Conservation (phyloP, 176 grass and related monocot genomes). For the Canna indica region DNA sequence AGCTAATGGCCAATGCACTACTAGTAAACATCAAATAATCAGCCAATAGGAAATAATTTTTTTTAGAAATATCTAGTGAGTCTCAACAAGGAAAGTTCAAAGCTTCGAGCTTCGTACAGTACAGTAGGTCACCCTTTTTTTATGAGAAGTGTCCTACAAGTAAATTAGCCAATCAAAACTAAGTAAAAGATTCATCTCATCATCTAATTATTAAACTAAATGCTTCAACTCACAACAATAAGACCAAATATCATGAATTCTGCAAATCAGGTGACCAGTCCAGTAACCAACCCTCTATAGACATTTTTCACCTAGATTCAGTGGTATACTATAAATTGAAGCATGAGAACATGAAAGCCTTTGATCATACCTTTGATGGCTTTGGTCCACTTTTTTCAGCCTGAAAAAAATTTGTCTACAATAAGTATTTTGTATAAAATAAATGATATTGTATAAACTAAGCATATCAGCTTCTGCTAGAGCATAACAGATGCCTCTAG, state of each 20-base stretch:
- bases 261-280: not conserved
- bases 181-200: not conserved
- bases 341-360: constrained; percentile 5
- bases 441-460: constrained; percentile 13
- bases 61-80: too few relatives aligned
- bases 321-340: constrained; percentile 1
- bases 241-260: not conserved
- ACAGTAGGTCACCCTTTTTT: too few relatives aligned
- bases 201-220: not conserved
- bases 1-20: too few relatives aligned
- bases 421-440: constrained; percentile 10
- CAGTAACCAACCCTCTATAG: not conserved
- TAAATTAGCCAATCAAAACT: not conserved
- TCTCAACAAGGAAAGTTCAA: too few relatives aligned
- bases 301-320: not conserved
- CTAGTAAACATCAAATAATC: too few relatives aligned
- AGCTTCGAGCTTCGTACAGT: too few relatives aligned
- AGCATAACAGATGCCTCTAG: not conserved
- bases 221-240: not conserved
- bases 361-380: constrained; percentile 61
- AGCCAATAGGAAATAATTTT: too few relatives aligned
- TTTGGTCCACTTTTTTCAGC: constrained; percentile 41
- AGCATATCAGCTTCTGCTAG: not conserved
- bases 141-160: not conserved
- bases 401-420: constrained; percentile 33